Base-by-base conservation (phyloP, 371 early-diverging fungal species). In the Nematocida minor region DNA sequence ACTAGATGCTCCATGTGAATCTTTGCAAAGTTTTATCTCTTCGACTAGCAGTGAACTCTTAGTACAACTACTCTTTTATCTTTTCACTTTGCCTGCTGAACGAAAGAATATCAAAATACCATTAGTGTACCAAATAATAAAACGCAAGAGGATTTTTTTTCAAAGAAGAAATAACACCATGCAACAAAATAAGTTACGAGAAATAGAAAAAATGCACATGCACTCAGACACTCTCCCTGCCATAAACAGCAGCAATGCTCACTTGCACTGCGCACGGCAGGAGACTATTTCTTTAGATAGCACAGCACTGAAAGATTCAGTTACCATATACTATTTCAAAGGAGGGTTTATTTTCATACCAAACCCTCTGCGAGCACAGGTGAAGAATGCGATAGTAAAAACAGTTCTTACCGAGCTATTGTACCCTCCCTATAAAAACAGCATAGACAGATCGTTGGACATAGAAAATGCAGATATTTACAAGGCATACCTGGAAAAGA, bases 401-500 rank as follows among this genome's bases (percentile, higher is more conserved):
- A 40, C n/a, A 4, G 49, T 64, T 14, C 55, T 74, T n/a, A 74
- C 77, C 18, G 22, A 47, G 29, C 29, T 62, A 20, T 27, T 74
- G n/a, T 74, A 74, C 7, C 77, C 60, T 0, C 77, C 77, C 18
- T 74, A 74, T 38, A 32, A 53, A 40, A 74, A 74, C 77, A 74
- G 77, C 44, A 49, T 74, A 27, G 77, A 74, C 27, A 49, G 77
- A 51, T 11, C 77, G 2, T 66, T 74, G 36, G 38, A 74, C 11
- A n/a, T 74, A 32, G 27, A 18, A 20, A 53, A 41, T n/a, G 22
- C 53, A 2, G 51, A 74, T 53, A 4, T 74, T 16, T 74, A 74
- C 48, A 22, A 36, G 6, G 46, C 51, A 0, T 74, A 44, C 25
- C 9, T 25, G 4, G 20, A 62, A 2, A 48, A 60, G 14, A 42